A percentile compares a stretch with the other conserved stretches of the same genome.
phyloP scores from a whole-genome alignment of 169 alveolate genomes.

The Cryptosporidium sp. region DNA sequence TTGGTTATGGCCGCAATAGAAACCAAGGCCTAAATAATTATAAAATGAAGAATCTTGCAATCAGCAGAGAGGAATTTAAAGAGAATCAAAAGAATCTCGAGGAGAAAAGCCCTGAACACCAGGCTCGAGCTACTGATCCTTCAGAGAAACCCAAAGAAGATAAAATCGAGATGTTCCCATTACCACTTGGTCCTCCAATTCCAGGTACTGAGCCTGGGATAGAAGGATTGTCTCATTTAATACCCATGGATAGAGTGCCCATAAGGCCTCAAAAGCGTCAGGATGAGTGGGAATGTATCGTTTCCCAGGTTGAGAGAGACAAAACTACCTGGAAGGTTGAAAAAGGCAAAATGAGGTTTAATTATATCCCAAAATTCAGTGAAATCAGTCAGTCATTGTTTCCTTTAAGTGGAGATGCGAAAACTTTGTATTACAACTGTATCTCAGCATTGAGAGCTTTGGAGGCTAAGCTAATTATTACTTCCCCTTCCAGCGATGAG shows the following conservation, averaged over 20 bases:
- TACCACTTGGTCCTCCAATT: conserved; percentile 52
- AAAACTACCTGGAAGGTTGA: conserved; percentile 40
- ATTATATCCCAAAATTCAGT: conserved; percentile 49
- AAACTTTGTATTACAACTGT: conserved; percentile 54
- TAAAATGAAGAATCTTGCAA: background rate
- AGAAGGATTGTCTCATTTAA: conserved; percentile 32
- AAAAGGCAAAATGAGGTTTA: conserved; percentile 62
- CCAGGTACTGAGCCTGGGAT: conserved; percentile 72
- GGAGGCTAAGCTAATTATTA: conserved; percentile 27
- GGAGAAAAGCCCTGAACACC: background rate
- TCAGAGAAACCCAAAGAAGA: background rate
- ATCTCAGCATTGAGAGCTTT: conserved; percentile 13
- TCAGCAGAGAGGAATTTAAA: conserved; percentile 4
- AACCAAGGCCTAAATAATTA: background rate
- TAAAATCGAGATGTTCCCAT: conserved; percentile 2
- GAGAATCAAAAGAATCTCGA: background rate
- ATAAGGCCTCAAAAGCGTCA: conserved; percentile 62
- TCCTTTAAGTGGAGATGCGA: conserved; percentile 70
- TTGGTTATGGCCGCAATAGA: background rate
- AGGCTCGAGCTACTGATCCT: background rate
- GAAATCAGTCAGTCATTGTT: conserved; percentile 17
- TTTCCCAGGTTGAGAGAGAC: conserved; percentile 61
- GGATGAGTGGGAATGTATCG: conserved; percentile 72
- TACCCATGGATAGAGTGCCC: background rate
- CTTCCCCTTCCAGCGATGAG: conserved; percentile 58